Evolutionary conservation across 2,329 filamentous ascomycete species (phyloP).

Genomic region (Xylaria sp.): DNA sequence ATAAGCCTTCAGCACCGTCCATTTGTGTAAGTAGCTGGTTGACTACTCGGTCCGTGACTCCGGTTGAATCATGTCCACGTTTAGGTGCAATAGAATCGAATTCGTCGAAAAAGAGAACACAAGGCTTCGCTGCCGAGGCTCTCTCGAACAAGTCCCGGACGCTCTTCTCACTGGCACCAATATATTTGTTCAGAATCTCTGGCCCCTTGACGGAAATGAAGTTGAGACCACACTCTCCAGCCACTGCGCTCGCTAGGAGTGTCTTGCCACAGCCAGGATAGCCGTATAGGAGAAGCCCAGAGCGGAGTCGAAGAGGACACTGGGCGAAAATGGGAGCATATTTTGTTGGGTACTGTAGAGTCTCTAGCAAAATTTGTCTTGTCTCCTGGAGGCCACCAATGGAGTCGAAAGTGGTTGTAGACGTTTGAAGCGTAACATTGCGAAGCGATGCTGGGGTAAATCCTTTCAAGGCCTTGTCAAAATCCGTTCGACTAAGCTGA

Average conservation of each 20-base stretch:
- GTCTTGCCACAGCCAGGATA: conserved; percentile 98
- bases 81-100: conserved; percentile 99
- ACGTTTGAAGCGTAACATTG: conserved; percentile 93
- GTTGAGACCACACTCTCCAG: conserved; percentile 95
- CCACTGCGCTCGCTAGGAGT: conserved; percentile 93
- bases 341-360: conserved; percentile 94
- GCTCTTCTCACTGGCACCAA: conserved; percentile 95
- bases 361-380: conserved; percentile 90
- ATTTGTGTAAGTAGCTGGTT: conserved; percentile 99
- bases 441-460: conserved; percentile 95
- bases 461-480: conserved; percentile 83
- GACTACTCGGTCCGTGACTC: conserved; percentile 97
- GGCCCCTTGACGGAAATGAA: conserved; percentile 99
- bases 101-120: conserved; percentile 97
- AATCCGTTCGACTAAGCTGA: conserved; percentile 77
- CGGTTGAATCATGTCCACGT: conserved; percentile 94
- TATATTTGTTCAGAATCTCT: conserved; percentile 99
- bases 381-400: conserved; percentile 91
- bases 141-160: conserved; percentile 95
- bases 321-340: conserved; percentile 98
- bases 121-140: conserved; percentile 88
- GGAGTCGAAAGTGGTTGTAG: conserved; percentile 88
- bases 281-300: conserved; percentile 91
- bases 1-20: conserved; percentile 96
- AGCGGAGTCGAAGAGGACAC: conserved; percentile 92